Percentiles rank a stretch among this genome's conserved stretches.
phyloP scores from a whole-genome alignment of 169 alveolate genomes.

The Cryptosporidium ubiquitum region DNA sequence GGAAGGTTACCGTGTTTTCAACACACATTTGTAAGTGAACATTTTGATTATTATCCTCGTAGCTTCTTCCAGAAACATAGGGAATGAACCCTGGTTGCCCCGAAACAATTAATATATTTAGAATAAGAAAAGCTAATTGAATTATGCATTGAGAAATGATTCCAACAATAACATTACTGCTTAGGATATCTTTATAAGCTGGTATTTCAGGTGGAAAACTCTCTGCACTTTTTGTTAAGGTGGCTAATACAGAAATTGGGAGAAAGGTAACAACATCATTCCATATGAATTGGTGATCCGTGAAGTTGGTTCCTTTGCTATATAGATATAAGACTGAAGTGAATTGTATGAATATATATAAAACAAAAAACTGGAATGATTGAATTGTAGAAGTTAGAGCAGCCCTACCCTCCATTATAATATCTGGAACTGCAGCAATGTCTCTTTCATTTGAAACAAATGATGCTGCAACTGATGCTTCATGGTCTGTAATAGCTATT shows the following conservation, averaged over 20 bases:
- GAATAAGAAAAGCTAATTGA: constrained; percentile 18
- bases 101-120: constrained; percentile 1
- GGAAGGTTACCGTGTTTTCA: constrained; percentile 62
- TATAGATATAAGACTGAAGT: constrained; percentile 43
- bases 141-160: constrained; percentile 16
- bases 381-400: constrained; percentile 68
- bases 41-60: not conserved
- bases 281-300: constrained; percentile 72
- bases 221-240: constrained; percentile 35
- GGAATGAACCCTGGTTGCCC: constrained; percentile 16
- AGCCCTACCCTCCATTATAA: constrained; percentile 66
- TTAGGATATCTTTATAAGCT: constrained; percentile 39
- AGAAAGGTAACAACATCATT: constrained; percentile 38
- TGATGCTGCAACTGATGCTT: constrained; percentile 37
- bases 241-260: constrained; percentile 51
- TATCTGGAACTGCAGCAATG: constrained; percentile 66
- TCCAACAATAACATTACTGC: constrained; percentile 53
- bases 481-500: constrained; percentile 75
- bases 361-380: constrained; percentile 41
- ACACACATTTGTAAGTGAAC: constrained; percentile 15
- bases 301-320: constrained; percentile 59
- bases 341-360: constrained; percentile 63
- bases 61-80: not conserved
- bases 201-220: constrained; percentile 53
- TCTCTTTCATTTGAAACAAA: constrained; percentile 40